These are phyloP conservation scores for Saraca asoca DNA, from an alignment of 331 rosid genomes.

Conservation along the genomic window DNA sequence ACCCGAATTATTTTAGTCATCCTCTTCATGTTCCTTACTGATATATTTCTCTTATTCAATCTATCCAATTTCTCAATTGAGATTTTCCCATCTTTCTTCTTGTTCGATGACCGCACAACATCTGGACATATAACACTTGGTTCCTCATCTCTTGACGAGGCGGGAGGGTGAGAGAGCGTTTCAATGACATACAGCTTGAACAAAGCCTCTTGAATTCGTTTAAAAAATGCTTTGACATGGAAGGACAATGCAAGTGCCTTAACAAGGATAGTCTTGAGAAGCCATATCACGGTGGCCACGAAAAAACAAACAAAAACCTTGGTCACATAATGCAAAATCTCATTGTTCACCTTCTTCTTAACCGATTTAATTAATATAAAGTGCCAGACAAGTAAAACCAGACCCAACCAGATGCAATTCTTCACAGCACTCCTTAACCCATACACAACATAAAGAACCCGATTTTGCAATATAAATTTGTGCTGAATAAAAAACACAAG, in stretches of 20 bases:
- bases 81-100: conserved; percentile 45
- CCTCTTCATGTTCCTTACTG: conserved; percentile 78
- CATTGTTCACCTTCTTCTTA: conserved; percentile 38
- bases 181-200: conserved; percentile 65
- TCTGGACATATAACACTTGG: no score
- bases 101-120: not conserved
- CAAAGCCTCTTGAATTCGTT: conserved; percentile 61
- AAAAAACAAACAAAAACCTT: conserved; percentile 53
- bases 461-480: conserved; percentile 56
- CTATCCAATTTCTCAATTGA: conserved; percentile 54
- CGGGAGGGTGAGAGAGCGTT: conserved; percentile 56
- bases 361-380: conserved; percentile 44
- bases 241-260: conserved; percentile 65
- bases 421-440: conserved; percentile 58
- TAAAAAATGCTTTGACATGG: conserved; percentile 63
- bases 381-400: conserved; percentile 61
- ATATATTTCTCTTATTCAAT: conserved; percentile 58
- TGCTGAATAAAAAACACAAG: conserved; percentile 55
- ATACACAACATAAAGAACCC: conserved; percentile 63
- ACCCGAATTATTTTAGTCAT: conserved; percentile 55
- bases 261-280: conserved; percentile 62
- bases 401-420: conserved; percentile 66
- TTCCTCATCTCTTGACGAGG: no score
- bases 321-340: conserved; percentile 38
- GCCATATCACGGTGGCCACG: conserved; percentile 53